A percentile compares a stretch with the other conserved stretches of the same genome.
Conservation (phyloP, 106 monocot genomes). For the Dioscorea zingiberensis region DNA sequence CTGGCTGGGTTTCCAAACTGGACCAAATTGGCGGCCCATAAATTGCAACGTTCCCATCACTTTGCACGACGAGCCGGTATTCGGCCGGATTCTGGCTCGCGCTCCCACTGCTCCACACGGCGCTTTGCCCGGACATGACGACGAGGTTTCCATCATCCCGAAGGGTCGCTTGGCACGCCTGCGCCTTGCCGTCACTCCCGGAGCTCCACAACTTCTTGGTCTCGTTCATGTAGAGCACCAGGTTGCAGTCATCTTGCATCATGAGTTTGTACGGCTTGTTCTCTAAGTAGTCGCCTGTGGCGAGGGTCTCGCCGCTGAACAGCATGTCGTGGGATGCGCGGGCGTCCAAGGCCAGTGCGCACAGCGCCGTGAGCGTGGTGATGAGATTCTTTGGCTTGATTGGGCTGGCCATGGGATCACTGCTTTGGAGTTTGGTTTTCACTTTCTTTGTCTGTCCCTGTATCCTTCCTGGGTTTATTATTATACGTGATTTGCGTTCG, state of each 20-base stretch:
- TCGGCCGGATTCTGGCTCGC: neutral
- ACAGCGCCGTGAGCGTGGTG: too few relatives aligned
- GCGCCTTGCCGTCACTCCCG: slow-evolving; percentile 7
- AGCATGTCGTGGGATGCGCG: slow-evolving; percentile 2
- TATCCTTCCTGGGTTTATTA: too few relatives aligned
- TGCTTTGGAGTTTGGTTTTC: too few relatives aligned
- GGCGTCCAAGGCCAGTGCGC: too few relatives aligned
- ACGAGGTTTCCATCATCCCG: slow-evolving; percentile 19
- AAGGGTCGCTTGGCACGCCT: slow-evolving; percentile 11
- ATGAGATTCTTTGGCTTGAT: too few relatives aligned
- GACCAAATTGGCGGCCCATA: slow-evolving; percentile 13
- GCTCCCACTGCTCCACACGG: slow-evolving; percentile 12
- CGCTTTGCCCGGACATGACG: slow-evolving; percentile 8
- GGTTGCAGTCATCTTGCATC: slow-evolving; percentile 28
- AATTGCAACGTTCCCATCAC: slow-evolving; percentile 23
- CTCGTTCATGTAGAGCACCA: slow-evolving; percentile 24
- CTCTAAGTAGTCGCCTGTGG: slow-evolving; percentile 11
- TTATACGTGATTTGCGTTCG: too few relatives aligned
- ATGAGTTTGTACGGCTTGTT: slow-evolving; percentile 12
- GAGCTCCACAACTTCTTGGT: slow-evolving; percentile 12
- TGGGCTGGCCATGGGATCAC: too few relatives aligned
- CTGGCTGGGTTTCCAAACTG: too few relatives aligned
- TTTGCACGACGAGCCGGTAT: slow-evolving; percentile 18
- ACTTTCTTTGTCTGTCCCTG: too few relatives aligned
- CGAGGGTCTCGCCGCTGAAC: slow-evolving; percentile 9